Evolutionary conservation across 78 protist genomes (phyloP).

Genomic region (Dictyostelium purpureum): DNA sequence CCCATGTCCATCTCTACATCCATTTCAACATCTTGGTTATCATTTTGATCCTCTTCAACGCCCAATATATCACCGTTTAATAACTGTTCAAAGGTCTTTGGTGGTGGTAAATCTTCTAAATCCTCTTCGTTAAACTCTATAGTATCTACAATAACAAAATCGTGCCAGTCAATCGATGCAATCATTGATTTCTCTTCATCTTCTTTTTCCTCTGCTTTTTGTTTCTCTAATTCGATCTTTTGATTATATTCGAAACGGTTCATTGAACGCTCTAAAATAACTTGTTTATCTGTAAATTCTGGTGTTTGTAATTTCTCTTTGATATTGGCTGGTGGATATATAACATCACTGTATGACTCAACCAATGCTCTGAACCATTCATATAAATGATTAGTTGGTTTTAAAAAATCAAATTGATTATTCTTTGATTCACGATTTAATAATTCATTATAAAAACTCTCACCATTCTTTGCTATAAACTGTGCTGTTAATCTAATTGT

Average conservation of each 20-base stretch:
- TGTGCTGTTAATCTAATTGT: conserved; percentile 86
- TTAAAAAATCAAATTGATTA: conserved; percentile 86
- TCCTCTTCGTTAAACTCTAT: conserved; percentile 85
- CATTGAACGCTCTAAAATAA: conserved; percentile 64
- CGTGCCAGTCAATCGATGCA: conserved; percentile 92
- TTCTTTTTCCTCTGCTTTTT: conserved; percentile 75
- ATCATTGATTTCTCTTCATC: conserved; percentile 54
- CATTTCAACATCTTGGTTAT: conserved; percentile 4
- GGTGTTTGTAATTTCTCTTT: not conserved
- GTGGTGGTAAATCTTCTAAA: conserved; percentile 40
- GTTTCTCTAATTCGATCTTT: conserved; percentile 30
- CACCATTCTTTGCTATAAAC: conserved; percentile 82
- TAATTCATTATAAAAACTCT: conserved; percentile 63
- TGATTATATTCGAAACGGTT: conserved; percentile 73
- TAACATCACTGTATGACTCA: conserved; percentile 53
- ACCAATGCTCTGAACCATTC: conserved; percentile 76
- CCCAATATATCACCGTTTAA: not conserved
- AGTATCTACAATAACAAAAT: conserved; percentile 92
- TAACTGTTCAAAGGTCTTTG: conserved; percentile 66
- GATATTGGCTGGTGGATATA: conserved; percentile 71
- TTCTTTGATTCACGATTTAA: conserved; percentile 69
- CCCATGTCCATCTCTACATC: conserved; percentile 72
- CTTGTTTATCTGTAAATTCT: conserved; percentile 24
- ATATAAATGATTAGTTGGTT: conserved; percentile 57
- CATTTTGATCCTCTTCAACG: not conserved